These are phyloP conservation scores for Russula griseocarnosa DNA, from an alignment of 768 basidiomycete genomes.

Conservation along the genomic window DNA sequence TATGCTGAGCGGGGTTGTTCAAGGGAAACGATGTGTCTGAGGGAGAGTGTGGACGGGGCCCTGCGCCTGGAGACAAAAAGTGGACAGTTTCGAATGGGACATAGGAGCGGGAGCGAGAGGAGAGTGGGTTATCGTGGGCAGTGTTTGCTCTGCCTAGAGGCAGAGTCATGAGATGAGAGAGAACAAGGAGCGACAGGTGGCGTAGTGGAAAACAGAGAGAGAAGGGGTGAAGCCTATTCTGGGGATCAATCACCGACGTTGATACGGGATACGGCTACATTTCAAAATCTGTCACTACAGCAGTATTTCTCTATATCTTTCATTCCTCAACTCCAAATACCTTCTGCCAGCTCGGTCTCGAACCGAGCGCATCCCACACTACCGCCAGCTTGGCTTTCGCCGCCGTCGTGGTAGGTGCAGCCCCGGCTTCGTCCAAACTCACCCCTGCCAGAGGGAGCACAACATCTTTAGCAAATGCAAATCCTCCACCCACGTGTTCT, in stretches of 20 bases:
- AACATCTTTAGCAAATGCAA: slow-evolving; percentile 37
- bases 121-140: slow-evolving; percentile 29
- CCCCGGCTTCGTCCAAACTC: slow-evolving; percentile 11
- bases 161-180: slow-evolving; percentile 10
- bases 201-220: background rate
- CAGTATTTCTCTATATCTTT: background rate
- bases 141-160: slow-evolving; percentile 1
- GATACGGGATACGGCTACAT: slow-evolving; percentile 11
- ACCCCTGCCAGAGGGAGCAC: slow-evolving; percentile 6
- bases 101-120: background rate
- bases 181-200: slow-evolving; percentile 8
- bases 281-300: background rate
- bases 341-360: slow-evolving; percentile 67
- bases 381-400: slow-evolving; percentile 42
- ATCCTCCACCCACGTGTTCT: slow-evolving; percentile 45
- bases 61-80: background rate
- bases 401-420: background rate
- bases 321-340: slow-evolving; percentile 42
- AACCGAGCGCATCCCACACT: slow-evolving; percentile 69
- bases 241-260: slow-evolving; percentile 2
- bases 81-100: background rate
- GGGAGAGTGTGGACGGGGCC: slow-evolving; percentile 20
- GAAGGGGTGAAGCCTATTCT: background rate
- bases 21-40: slow-evolving; percentile 21
- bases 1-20: background rate